Base-by-base conservation (phyloP, 2,329 filamentous ascomycete genomes). In the Cladophialophora immunda region DNA sequence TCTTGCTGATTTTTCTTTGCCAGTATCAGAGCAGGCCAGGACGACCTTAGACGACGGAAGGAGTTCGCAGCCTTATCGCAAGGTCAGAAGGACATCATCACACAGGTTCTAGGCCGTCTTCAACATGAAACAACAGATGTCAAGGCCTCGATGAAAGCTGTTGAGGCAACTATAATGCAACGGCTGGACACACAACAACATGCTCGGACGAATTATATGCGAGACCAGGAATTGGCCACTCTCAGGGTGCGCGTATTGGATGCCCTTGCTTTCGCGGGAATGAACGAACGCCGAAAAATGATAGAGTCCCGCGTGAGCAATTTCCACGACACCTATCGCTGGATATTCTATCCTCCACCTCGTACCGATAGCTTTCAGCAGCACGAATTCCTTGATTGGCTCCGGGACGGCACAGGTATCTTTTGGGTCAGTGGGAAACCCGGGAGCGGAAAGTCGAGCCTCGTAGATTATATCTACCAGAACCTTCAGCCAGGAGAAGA, bases 391-490 rank as follows among this genome's bases (percentile, higher is more conserved):
- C 0, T 62, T n/a, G 25, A 47, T 2, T 66, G 64, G 64, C 57
- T 66, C 8, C 13, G 11, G 11, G 25, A 50, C 9, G 58, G 52
- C 25, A 25, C 29, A n/a, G 22, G 19, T 1, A 34, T 71, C 1
- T 57, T 72, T 1, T 73, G 72, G 72, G 68, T 74, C n/a, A 70
- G 66, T 45, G 71, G 71, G 11, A 73, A 74, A 32, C 68, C 72
- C 9, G 72, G 72, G 29, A 58, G 67, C 1, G 72, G 72, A 0
- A 74, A 74, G 64, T 70, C 71, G 4, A 71, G 67, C 0, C 52
- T 73, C 15, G 70, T 72, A 70, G 54, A 50, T n/a, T 74, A 65
- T 19, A 53, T 71, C 5, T 59, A 69, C n/a, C 34, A 64, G 3
- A 34, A 65, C 22, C 25, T 63, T 15, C 34, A 58, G 7, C 6